Percentiles rank a stretch among this genome's conserved stretches.
Evolutionary conservation across 768 basidiomycete species (phyloP).

Genomic region (Boletus tylopilopsis): DNA sequence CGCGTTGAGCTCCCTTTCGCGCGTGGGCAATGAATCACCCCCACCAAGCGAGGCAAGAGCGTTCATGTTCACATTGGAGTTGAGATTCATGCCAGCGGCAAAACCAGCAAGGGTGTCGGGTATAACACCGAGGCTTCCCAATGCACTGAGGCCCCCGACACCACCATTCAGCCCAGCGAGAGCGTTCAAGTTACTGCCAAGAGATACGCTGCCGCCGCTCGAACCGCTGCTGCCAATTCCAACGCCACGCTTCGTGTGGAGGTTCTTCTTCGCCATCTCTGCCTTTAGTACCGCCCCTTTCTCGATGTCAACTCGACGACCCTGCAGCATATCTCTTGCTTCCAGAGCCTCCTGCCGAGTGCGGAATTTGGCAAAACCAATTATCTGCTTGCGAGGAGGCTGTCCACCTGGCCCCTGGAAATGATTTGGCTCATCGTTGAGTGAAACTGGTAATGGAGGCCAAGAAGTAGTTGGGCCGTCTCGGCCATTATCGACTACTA

Average conservation of each 20-base stretch:
- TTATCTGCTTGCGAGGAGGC: constrained; percentile 89
- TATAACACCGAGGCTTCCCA: constrained; percentile 25
- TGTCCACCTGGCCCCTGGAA: constrained; percentile 31
- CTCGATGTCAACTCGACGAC: constrained; percentile 86
- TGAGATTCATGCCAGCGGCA: constrained; percentile 29
- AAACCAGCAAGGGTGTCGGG: constrained; percentile 27
- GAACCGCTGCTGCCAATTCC: constrained; percentile 50
- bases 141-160: constrained; percentile 26
- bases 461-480: constrained; percentile 72
- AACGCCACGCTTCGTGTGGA: constrained; percentile 91
- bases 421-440: constrained; percentile 32
- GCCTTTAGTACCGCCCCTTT: constrained; percentile 93
- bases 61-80: constrained; percentile 25
- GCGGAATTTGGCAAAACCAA: constrained; percentile 96
- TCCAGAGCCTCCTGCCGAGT: constrained; percentile 82
- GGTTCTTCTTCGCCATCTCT: constrained; percentile 99
- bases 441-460: constrained; percentile 40
- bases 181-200: constrained; percentile 24
- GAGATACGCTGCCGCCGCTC: constrained; percentile 27
- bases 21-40: constrained; percentile 30
- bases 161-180: constrained; percentile 23
- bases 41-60: constrained; percentile 23
- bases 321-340: constrained; percentile 86
- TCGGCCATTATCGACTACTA: constrained; percentile 73
- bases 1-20: constrained; percentile 47